Percentiles rank a stretch among this genome's conserved stretches.
Conservation (phyloP, 139 green algal species). For the Volvox africanus region DNA sequence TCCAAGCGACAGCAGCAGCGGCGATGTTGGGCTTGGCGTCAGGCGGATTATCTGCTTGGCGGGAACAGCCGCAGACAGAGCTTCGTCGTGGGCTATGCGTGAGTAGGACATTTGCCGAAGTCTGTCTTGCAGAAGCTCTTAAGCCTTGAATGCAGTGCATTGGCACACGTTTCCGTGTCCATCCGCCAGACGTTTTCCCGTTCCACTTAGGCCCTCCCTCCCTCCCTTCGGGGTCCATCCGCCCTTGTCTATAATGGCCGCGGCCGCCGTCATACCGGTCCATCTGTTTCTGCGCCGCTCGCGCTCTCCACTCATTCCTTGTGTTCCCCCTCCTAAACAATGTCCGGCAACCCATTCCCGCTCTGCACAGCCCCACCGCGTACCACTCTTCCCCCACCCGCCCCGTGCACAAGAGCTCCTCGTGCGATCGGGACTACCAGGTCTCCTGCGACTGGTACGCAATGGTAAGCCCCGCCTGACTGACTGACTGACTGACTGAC, state of each 20-base stretch:
- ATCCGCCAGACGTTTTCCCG: too few species aligned
- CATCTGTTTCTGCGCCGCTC: too few species aligned
- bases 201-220: too few species aligned
- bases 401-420: constrained; percentile 72
- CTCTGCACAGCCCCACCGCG: neutral
- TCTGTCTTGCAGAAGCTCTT: neutral
- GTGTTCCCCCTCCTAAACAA: neutral
- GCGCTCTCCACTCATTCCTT: neutral
- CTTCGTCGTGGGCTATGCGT: constrained; percentile 30
- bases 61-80: constrained; percentile 21
- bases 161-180: neutral
- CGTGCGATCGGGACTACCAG: constrained; percentile 53
- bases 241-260: too few species aligned
- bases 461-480: neutral
- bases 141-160: neutral
- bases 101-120: neutral
- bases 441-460: constrained; percentile 43
- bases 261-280: too few species aligned
- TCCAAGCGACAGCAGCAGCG: neutral
- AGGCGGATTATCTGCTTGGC: constrained; percentile 35
- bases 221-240: neutral
- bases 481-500: too few species aligned
- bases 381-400: constrained; percentile 49
- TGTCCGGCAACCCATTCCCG: neutral
- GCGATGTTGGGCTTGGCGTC: constrained; percentile 7